A percentile compares a stretch with the other conserved stretches of the same genome.
Evolutionary conservation across 306 rosid genomes (phyloP).

Genomic region (Astragalus glycyphyllos): DNA sequence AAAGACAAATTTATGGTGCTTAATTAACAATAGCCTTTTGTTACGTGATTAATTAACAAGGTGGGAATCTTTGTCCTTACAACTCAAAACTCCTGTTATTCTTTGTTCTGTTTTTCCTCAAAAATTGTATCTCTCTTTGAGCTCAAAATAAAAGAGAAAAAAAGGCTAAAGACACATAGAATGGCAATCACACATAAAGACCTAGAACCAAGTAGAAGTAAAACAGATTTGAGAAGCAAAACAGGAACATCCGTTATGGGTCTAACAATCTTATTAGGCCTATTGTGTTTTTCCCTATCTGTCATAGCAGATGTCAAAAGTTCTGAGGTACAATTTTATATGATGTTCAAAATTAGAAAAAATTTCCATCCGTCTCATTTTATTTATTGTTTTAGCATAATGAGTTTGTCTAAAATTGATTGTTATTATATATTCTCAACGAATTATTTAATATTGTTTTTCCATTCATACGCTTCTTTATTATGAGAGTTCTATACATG

Average conservation of each 20-base stretch:
- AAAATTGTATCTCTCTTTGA: constrained; percentile 31
- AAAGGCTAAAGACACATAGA: constrained; percentile 41
- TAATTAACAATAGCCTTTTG: constrained; percentile 39
- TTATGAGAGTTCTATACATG: no score
- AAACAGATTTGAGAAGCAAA: constrained; percentile 71
- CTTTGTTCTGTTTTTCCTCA: constrained; percentile 1
- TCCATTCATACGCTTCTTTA: no score
- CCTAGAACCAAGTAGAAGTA: constrained; percentile 67
- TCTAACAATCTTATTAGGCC: constrained; percentile 72
- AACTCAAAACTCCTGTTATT: constrained; percentile 17
- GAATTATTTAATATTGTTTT: no score
- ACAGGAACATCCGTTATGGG: constrained; percentile 61
- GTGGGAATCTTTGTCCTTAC: no score
- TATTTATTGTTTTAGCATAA: no score
- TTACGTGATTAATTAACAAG: constrained; percentile 39
- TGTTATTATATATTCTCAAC: no score
- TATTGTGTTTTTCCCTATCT: constrained; percentile 77
- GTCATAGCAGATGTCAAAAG: constrained; percentile 88
- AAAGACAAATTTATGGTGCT: background rate
- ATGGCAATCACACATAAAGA: constrained; percentile 91
- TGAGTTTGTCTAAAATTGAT: no score
- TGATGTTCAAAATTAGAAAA: no score
- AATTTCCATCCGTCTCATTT: no score
- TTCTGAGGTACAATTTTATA: constrained; percentile 66
- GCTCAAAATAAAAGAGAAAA: background rate